phyloP scores from a whole-genome alignment of 2,329 filamentous ascomycete genomes.

The Phialophora macrospora region DNA sequence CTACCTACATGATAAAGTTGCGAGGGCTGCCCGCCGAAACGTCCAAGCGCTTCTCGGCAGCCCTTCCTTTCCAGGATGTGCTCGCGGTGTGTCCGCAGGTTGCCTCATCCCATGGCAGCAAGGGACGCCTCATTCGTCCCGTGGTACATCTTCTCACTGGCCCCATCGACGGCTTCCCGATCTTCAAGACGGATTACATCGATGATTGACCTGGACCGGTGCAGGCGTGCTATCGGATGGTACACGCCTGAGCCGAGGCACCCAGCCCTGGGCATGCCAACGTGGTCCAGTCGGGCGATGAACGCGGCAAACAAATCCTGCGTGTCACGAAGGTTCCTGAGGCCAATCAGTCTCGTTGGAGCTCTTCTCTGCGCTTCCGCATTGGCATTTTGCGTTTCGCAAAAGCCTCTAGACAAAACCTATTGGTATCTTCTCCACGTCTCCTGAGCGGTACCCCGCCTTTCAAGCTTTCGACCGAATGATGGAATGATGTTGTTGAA shows the following conservation, averaged over 20 bases:
- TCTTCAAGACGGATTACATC: background rate
- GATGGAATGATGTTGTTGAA: background rate
- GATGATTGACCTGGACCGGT: background rate
- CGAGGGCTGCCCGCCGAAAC: background rate
- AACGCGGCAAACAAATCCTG: background rate
- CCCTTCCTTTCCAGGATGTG: background rate
- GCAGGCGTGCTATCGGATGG: background rate
- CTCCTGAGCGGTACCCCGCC: slow-evolving; percentile 20
- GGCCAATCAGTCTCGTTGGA: background rate
- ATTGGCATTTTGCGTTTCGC: background rate
- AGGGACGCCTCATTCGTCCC: background rate
- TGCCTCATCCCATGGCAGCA: background rate
- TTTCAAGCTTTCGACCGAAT: slow-evolving; percentile 18
- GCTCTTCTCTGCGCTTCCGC: background rate
- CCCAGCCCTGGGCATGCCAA: background rate
- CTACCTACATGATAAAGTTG: background rate
- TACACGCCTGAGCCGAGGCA: background rate
- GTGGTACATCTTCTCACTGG: background rate
- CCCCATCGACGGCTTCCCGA: background rate
- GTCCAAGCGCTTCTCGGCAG: background rate
- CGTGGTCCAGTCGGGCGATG: background rate
- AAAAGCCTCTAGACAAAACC: background rate
- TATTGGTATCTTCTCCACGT: slow-evolving; percentile 8
- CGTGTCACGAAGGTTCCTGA: background rate
- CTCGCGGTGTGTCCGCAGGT: background rate